Evolutionary conservation across 2,329 filamentous ascomycete species (phyloP), one percentile per base, ranked within the genome.

Genomic region (Aspergillus fumigatiaffinis): DNA sequence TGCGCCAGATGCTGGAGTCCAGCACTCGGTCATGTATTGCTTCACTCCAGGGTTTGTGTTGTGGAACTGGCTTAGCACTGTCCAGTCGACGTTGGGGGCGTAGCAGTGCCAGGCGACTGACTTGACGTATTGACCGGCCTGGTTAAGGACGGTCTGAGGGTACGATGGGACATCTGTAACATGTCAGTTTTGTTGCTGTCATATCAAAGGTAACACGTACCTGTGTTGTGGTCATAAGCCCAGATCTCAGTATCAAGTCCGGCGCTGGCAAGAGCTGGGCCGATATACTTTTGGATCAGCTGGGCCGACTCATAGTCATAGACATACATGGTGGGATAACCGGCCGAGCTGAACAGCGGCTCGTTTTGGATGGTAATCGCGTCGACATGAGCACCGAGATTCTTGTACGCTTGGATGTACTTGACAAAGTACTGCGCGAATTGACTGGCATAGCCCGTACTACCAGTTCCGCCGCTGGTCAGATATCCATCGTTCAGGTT

Each of bases 11-110:
- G 59, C 62, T 0, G 67, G 68, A 8, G 67, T 74, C 61, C 69
- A 72, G 61, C 74, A 76, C 60, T 76, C 74, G 6, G 72, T 75
- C 73, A 76, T 75, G 60, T 74, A 75, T 52, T 76, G 74, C 5
- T 66, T 66, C 1, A 66, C 64, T 7, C 66, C 62, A 0, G 73
- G 71, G 51, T 69, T 74, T 29, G 60, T 60, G 46, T 65, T 58
- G 55, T 73, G 67, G 57, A 76, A 73, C 50, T 72, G 60, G 12
- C 63, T 68, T n/a, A 76, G 63, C 4, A 76, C 73, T 2, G 60
- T 66, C 67, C 69, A 72, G 52, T 72, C 61, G 21, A 73, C 70
- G 35, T 72, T 64, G 17, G 64, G 60, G 0, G 69, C 71, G 50
- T 76, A 76, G 58, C 73, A 76, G 60, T 76, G 74, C 74, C 73